phyloP scores from a whole-genome alignment of 345 rosid species.

The Eutrema yunnanense region DNA sequence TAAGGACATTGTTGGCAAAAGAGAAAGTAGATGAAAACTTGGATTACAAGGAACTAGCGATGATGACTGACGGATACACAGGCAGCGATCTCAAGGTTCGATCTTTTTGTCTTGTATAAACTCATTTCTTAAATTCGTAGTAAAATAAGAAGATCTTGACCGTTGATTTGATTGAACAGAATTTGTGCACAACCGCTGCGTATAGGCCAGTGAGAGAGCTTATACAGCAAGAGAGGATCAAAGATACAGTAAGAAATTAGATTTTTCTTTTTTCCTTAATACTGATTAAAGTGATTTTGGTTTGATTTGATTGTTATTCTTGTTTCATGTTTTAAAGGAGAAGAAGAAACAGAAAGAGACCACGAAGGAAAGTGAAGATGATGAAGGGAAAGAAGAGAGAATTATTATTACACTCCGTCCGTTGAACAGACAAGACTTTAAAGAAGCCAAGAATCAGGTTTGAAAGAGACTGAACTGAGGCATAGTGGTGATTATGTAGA shows the following conservation, averaged over 20 bases:
- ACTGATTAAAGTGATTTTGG: background rate
- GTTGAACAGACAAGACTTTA: constrained; percentile 67
- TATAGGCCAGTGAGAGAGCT: constrained; percentile 83
- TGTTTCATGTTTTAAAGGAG: constrained; percentile 30
- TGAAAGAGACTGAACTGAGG: background rate
- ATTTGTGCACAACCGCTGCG: constrained; percentile 86
- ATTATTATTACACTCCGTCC: constrained; percentile 59
- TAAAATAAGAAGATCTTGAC: background rate
- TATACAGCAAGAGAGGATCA: constrained; percentile 70
- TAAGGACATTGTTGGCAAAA: constrained; percentile 59
- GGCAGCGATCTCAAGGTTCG: constrained; percentile 88
- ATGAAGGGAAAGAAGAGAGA: constrained; percentile 45
- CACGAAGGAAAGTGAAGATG: constrained; percentile 25
- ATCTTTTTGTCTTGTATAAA: background rate
- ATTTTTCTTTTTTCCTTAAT: background rate
- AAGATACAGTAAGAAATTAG: constrained; percentile 43
- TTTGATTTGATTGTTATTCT: background rate
- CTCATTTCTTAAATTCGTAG: background rate
- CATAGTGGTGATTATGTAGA: background rate
- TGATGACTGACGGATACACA: constrained; percentile 71
- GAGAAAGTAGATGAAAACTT: constrained; percentile 60
- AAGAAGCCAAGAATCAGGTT: constrained; percentile 81
- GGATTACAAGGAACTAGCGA: constrained; percentile 65
- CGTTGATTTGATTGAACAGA: constrained; percentile 34
- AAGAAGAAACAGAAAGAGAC: constrained; percentile 48